These are phyloP conservation scores for Fragaria ananassa DNA, from an alignment of 306 rosid species.

Conservation along the genomic window DNA sequence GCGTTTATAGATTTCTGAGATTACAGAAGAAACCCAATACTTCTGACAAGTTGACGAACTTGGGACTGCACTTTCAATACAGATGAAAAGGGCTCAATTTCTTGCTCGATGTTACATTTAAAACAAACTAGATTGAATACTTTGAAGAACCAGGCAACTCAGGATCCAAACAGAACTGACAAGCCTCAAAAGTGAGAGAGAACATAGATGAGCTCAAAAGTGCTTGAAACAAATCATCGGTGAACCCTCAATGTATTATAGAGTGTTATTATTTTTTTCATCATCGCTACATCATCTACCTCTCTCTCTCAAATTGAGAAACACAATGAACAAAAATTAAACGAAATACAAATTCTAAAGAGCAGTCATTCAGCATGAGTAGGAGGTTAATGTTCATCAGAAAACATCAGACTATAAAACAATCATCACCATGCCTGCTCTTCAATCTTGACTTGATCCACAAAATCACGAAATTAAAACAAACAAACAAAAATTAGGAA, in stretches of 20 bases:
- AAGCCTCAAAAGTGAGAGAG: background rate
- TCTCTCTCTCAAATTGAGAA: background rate
- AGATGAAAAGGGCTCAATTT: too few species aligned
- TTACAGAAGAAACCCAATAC: too few species aligned
- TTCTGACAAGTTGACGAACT: too few species aligned
- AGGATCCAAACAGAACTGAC: background rate
- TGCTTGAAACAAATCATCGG: conserved; percentile 77
- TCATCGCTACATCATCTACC: conserved; percentile 40
- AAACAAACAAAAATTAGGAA: background rate
- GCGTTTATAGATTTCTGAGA: too few species aligned
- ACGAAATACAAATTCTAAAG: background rate
- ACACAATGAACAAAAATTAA: background rate
- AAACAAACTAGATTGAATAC: too few species aligned
- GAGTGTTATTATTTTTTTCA: conserved; percentile 28
- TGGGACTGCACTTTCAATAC: too few species aligned
- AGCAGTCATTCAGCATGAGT: conserved; percentile 80
- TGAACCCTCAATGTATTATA: conserved; percentile 25
- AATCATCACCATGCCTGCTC: conserved; percentile 55
- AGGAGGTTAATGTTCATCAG: conserved; percentile 58
- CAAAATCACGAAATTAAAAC: background rate
- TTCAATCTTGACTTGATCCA: too few species aligned
- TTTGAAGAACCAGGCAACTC: too few species aligned
- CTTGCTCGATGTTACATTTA: too few species aligned
- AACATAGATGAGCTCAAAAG: conserved; percentile 64
- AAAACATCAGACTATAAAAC: conserved; percentile 10